Evolutionary conservation across 1,139 yeast species (phyloP).

Genomic region (Spencermartinsiella ligniputridi): DNA sequence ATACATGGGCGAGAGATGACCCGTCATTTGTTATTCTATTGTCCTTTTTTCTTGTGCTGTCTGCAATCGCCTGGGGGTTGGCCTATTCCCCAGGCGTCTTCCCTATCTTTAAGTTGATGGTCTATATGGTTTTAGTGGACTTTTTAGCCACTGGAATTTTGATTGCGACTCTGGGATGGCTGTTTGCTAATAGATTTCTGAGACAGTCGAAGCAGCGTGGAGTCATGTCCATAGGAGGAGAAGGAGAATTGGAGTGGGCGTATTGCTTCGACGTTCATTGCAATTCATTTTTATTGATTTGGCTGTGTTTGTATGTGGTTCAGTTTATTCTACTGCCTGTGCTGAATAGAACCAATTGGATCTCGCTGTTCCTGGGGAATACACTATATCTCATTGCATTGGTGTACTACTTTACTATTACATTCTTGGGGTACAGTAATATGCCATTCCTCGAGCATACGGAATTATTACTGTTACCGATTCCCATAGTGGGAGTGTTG

Average conservation of each 20-base stretch:
- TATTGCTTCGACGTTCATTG: slow-evolving; percentile 93
- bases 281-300: slow-evolving; percentile 75
- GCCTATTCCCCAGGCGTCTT: slow-evolving; percentile 64
- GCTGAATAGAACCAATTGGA: slow-evolving; percentile 57
- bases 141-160: slow-evolving; percentile 67
- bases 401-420: slow-evolving; percentile 69
- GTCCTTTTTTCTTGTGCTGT: slow-evolving; percentile 56
- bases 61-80: slow-evolving; percentile 89
- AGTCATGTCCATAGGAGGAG: slow-evolving; percentile 38
- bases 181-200: slow-evolving; percentile 61
- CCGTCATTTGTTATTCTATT: slow-evolving; percentile 79
- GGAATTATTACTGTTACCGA: slow-evolving; percentile 50
- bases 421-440: slow-evolving; percentile 84
- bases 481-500: slow-evolving; percentile 52
- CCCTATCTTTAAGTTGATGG: slow-evolving; percentile 58
- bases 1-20: slow-evolving; percentile 82
- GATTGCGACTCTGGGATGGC: slow-evolving; percentile 71
- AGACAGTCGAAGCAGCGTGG: slow-evolving; percentile 33
- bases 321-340: slow-evolving; percentile 77
- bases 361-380: slow-evolving; percentile 70
- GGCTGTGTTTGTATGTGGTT: slow-evolving; percentile 70
- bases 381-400: slow-evolving; percentile 68
- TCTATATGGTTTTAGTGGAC: slow-evolving; percentile 83
- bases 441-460: slow-evolving; percentile 71
- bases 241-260: slow-evolving; percentile 80